Evolutionary conservation across 2,329 filamentous ascomycete genomes (phyloP), one percentile per base, ranked within the genome.

Genomic region (Colletotrichum tabaci): DNA sequence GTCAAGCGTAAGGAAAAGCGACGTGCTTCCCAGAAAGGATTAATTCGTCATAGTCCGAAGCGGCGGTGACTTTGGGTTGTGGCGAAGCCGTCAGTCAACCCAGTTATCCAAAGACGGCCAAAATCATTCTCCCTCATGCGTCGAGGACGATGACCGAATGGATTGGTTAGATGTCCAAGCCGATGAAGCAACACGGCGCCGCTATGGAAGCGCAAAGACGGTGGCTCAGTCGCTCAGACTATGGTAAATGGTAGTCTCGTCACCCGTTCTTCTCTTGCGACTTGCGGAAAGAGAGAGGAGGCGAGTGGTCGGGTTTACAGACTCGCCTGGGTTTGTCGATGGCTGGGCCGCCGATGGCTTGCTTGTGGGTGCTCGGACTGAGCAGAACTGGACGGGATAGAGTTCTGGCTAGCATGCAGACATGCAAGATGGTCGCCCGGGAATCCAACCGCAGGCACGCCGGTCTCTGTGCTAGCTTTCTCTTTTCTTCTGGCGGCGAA

Each of bases 391-490:
- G 46, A 35, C 40, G 64, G 46, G 46, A 38, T 46, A 38, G 47
- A 49, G 55, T 53, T 61, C 23, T 35, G 35, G 35, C 23, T 53
- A 46, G 13, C 16, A 16, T 7, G 26, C 23, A 61, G 52, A 16
- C 18, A 52, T 44, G 21, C 62, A 52, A 50, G 56, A 71, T 71
- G 52, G 52, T 56, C 38, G 35, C 38, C 53, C 16, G 15, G 35
- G 57, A 57, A 67, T 71, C 64, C 38, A 57, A 50, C 42, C 49
- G 57, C 64, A 44, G 52, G 13, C 23, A 35, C 53, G 23, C 47
- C n/a, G 38, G 21, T 21, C 38, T 38, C 35, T 58, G 21, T 35
- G 35, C 21, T 15, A 58, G 46, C 35, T 53, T 47, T 44, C 35
- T 35, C 66, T 42, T 16, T 13, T 44, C 38, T 40, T 63, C 13